Evolutionary conservation across 1,284 basidiomycete species (phyloP).

Genomic region (Fomitiporia mediterranea): DNA sequence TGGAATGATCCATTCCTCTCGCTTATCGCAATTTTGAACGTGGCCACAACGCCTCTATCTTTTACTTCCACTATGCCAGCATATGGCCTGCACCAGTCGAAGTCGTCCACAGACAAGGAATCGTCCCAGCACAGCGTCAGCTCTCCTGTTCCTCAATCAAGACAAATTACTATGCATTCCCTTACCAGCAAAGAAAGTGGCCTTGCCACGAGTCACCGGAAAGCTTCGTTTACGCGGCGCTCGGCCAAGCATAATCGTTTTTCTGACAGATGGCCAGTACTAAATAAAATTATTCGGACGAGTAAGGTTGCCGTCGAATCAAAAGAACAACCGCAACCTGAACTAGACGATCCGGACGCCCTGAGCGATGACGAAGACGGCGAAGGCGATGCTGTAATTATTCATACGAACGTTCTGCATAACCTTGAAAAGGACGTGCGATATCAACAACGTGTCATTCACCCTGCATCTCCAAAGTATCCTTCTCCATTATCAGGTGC

Average conservation of each 20-base stretch:
- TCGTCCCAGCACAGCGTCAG: neutral
- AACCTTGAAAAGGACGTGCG: too few species aligned
- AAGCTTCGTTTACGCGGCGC: neutral
- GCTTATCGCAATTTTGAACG: neutral
- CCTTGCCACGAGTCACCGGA: neutral
- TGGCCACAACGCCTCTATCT: neutral
- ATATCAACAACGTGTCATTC: constrained; percentile 2
- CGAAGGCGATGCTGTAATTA: neutral
- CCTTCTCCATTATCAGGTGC: constrained; percentile 18
- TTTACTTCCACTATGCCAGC: neutral
- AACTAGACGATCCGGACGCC: neutral
- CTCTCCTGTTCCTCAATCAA: constrained; percentile 3
- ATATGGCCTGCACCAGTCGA: neutral
- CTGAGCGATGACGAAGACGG: constrained; percentile 4
- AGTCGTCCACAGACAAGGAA: neutral
- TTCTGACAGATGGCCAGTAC: constrained; percentile 18
- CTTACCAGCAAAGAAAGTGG: neutral
- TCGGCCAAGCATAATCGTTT: constrained; percentile 6
- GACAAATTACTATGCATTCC: neutral
- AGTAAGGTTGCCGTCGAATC: neutral
- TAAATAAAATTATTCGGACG: constrained; percentile 15
- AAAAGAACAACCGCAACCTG: neutral
- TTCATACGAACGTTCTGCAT: neutral
- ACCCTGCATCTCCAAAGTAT: constrained; percentile 14
- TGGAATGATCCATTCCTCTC: neutral